Percentiles rank a stretch among this genome's conserved stretches.
Conservation (phyloP, 768 basidiomycete species). For the Amanita pallidorosea region DNA sequence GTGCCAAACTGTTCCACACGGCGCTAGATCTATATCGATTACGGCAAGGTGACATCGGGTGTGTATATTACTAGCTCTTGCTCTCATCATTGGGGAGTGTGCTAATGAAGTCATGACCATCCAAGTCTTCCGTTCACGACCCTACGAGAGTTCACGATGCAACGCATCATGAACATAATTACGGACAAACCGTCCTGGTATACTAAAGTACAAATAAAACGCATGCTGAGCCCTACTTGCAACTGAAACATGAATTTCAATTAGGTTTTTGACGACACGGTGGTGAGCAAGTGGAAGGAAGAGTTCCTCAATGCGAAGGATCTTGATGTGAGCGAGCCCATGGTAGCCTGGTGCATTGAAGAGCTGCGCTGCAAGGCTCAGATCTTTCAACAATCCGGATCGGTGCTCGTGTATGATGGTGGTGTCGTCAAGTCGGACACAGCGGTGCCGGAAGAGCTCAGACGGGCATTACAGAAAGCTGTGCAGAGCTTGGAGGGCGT, state of each 20-base stretch:
- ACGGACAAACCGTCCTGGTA: conserved; percentile 25
- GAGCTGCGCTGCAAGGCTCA: conserved; percentile 13
- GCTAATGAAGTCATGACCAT: not conserved
- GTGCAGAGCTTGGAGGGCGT: not conserved
- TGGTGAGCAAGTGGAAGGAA: not conserved
- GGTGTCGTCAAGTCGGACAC: conserved; percentile 19
- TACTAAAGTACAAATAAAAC: conserved; percentile 14
- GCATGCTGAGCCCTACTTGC: too few species aligned
- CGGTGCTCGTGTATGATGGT: conserved; percentile 3
- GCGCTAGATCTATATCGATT: not conserved
- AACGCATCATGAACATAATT: conserved; percentile 22
- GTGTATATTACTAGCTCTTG: not conserved
- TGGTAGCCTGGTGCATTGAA: conserved; percentile 12
- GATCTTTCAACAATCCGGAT: conserved; percentile 6
- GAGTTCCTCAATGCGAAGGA: not conserved
- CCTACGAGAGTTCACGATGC: conserved; percentile 22
- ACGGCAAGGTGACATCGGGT: not conserved
- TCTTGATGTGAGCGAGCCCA: conserved; percentile 6
- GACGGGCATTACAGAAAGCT: not conserved
- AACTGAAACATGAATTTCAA: not conserved
- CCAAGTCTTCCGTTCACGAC: conserved; percentile 13
- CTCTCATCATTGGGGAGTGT: not conserved
- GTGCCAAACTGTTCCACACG: not conserved
- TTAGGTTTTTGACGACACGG: not conserved
- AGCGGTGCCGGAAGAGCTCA: conserved; percentile 11